Conservation (phyloP, 768 basidiomycete species). For the Russula dissimulans region DNA sequence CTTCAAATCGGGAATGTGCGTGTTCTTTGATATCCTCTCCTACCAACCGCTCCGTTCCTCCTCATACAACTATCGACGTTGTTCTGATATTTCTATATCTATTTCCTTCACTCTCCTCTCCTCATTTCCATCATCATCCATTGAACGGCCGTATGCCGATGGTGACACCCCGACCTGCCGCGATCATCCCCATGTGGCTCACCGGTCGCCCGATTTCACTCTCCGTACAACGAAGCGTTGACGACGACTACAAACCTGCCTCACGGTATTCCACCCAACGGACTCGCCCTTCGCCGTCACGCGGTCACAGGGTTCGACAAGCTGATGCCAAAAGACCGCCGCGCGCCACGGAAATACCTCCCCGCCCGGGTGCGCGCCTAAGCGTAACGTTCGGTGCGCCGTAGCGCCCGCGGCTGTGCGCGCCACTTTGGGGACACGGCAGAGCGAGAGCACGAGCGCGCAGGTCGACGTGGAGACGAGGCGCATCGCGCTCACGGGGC, state of each 20-base stretch:
- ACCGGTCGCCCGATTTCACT: slow-evolving; percentile 39
- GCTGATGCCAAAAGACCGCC: slow-evolving; percentile 85
- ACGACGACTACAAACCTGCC: too few species aligned
- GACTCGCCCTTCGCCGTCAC: not conserved
- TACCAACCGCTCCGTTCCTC: too few species aligned
- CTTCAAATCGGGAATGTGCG: slow-evolving; percentile 96
- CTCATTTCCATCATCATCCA: not conserved
- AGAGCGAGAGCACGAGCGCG: not conserved
- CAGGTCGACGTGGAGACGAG: slow-evolving; percentile 1
- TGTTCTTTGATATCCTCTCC: slow-evolving; percentile 17
- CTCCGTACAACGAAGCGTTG: not conserved
- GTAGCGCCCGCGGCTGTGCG: slow-evolving; percentile 32
- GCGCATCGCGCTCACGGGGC: slow-evolving; percentile 26
- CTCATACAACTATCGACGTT: too few species aligned
- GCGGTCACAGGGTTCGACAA: slow-evolving; percentile 58
- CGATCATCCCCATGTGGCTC: slow-evolving; percentile 90
- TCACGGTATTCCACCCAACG: too few species aligned
- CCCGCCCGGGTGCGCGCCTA: slow-evolving; percentile 53
- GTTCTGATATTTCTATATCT: too few species aligned
- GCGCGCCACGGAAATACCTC: slow-evolving; percentile 63
- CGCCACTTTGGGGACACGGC: slow-evolving; percentile 14
- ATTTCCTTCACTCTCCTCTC: too few species aligned
- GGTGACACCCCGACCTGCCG: slow-evolving; percentile 51
- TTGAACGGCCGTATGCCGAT: slow-evolving; percentile 75
- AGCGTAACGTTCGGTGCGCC: slow-evolving; percentile 78